These are phyloP conservation scores for Nothopassalora personata DNA, from an alignment of 2,329 filamentous ascomycete genomes.

Conservation along the genomic window DNA sequence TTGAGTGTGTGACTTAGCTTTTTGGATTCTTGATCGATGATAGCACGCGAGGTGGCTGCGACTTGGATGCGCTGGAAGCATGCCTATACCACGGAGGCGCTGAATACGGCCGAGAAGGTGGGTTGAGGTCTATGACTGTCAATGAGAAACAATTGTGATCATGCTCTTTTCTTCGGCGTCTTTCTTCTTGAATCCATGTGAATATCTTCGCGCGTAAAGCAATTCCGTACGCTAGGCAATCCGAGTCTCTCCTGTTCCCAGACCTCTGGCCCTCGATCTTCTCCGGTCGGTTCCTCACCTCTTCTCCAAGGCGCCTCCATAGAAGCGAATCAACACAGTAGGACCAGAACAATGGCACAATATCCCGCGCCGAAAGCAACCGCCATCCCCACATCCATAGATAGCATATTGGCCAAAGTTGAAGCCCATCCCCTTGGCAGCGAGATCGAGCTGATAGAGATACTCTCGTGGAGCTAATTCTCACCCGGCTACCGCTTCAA, in stretches of 20 bases:
- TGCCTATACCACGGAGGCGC: not conserved
- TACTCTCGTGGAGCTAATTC: no score
- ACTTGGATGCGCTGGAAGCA: constrained; percentile 7
- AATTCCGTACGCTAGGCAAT: not conserved
- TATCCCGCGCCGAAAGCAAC: not conserved
- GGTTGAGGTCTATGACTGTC: not conserved
- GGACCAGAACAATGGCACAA: not conserved
- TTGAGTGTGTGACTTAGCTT: not conserved
- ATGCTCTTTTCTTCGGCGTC: not conserved
- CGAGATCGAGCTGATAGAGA: no score
- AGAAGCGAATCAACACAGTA: not conserved
- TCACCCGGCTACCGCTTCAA: no score
- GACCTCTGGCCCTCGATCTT: no score
- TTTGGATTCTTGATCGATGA: not conserved
- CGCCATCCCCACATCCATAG: no score
- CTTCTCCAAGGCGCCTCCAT: not conserved
- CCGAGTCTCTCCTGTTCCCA: not conserved
- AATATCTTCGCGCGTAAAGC: not conserved
- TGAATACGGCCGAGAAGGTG: not conserved
- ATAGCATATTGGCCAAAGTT: no score
- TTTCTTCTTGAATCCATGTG: not conserved
- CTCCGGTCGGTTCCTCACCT: not conserved
- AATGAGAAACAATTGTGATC: constrained; percentile 5
- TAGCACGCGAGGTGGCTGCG: not conserved
- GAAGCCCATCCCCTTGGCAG: no score